Evolutionary conservation across 805 yeast species (phyloP), one percentile per base, ranked within the genome.

Genomic region (Ogataea philodendri): DNA sequence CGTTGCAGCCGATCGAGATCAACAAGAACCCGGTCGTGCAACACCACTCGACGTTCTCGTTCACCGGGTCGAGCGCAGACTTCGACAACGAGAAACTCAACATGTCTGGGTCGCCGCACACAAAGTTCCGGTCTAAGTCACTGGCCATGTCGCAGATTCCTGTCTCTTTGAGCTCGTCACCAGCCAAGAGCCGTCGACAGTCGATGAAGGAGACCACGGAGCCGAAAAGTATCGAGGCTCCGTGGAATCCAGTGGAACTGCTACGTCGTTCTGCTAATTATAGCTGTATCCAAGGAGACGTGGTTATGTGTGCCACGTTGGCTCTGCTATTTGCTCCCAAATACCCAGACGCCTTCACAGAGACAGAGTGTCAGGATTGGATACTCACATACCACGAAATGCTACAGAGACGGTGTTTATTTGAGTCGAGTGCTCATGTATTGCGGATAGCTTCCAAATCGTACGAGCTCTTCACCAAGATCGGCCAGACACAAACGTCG

Each of bases 211-310:
- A 42, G 23, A 7, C 14, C 10, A 11, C 17, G 8, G 23, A 30
- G 13, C 44, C 50, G 9, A 33, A 30, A 15, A 20, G 17, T 5
- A 13, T 28, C 5, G 19, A 21, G 26, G 44, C 54, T 19, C 86
- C 89, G 0, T 84, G 88, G 84, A 63, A 67, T 11, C 72, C 82
- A 3, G 59, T 65, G 6, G 60, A 55, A 30, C 54, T 84, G 38
- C 62, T 84, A 8, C 49, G 60, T 30, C 64, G 74, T 45, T 75
- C 78, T 0, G 57, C 76, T n/a, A 69, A 68, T 15, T 79, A 73
- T 57, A 72, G 81, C 26, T 54, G 72, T 5, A 56, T 57, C 7
- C 83, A 79, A 45, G 90, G 90, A 1, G 87, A 84, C 52, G 49
- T 80, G 11, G 62, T 79, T 9, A 63, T 78, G 68, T 67, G 81